Evolutionary conservation across 371 early-diverging fungal species (phyloP).

Genomic region (Dichotomocladium elegans): DNA sequence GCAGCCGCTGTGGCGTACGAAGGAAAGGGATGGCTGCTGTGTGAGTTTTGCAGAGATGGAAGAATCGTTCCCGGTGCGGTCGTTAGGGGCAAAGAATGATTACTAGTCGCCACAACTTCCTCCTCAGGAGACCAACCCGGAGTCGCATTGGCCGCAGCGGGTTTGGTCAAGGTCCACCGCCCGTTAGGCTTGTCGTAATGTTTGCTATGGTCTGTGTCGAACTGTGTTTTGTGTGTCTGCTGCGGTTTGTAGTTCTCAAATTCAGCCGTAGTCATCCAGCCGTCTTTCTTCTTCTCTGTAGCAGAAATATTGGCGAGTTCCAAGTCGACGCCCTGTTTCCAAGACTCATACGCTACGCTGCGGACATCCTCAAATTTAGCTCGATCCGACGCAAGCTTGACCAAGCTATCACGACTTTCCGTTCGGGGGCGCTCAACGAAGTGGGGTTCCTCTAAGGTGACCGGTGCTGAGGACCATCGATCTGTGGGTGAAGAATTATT

Average conservation of each 20-base stretch:
- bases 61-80: neutral
- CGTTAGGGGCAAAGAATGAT: neutral
- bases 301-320: constrained; percentile 6
- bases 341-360: constrained; percentile 19
- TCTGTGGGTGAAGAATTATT: too few relatives aligned
- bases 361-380: constrained; percentile 24
- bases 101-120: neutral
- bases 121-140: constrained; percentile 8
- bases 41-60: neutral
- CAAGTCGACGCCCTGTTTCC: constrained; percentile 30
- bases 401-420: neutral
- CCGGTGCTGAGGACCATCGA: too few relatives aligned
- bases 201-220: neutral
- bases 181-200: neutral
- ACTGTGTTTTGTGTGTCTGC: neutral
- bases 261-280: constrained; percentile 24
- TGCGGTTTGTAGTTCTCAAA: constrained; percentile 13
- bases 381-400: constrained; percentile 2
- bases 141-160: neutral
- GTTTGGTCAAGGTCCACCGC: neutral
- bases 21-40: neutral
- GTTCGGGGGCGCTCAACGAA: neutral
- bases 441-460: too few relatives aligned
- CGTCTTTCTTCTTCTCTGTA: constrained; percentile 10
- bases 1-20: neutral